Conservation (phyloP, 305 asterid species). For the Rubia tinctorum region DNA sequence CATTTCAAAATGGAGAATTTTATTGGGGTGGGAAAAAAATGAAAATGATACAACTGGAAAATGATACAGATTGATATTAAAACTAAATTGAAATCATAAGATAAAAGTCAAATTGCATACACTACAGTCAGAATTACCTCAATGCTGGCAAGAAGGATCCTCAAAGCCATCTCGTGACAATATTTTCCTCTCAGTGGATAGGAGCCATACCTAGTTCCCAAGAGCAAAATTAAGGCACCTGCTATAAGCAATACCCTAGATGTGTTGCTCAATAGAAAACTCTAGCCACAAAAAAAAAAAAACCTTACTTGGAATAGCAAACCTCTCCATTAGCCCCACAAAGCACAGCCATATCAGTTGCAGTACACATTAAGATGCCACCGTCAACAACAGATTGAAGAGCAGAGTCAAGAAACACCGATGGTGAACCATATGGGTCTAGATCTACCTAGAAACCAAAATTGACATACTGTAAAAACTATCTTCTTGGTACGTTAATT, state of each 20-base stretch:
- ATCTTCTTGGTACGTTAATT: not conserved
- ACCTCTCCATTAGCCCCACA: constrained; percentile 96
- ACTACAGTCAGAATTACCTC: constrained; percentile 46
- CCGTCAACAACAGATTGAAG: constrained; percentile 93
- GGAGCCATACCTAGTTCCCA: constrained; percentile 75
- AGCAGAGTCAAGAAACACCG: constrained; percentile 93
- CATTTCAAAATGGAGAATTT: constrained; percentile 4
- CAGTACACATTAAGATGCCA: constrained; percentile 93
- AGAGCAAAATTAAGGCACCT: constrained; percentile 24
- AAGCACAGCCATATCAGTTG: constrained; percentile 98
- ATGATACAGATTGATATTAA: not conserved
- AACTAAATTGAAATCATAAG: not conserved
- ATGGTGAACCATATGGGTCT: constrained; percentile 98
- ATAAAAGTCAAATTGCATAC: not conserved
- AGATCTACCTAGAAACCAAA: constrained; percentile 78
- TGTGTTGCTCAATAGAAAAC: not conserved
- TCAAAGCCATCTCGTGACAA: constrained; percentile 97
- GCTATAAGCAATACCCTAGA: not conserved
- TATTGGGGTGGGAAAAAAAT: not conserved
- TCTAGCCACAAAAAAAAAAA: constrained; percentile 5
- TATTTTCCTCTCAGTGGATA: constrained; percentile 93
- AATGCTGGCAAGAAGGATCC: constrained; percentile 90
- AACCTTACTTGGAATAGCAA: constrained; percentile 95
- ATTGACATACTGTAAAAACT: not conserved
- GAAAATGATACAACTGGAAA: not conserved